These are phyloP conservation scores for Yamadazyma sp. DNA, from an alignment of 1,139 yeast species.

Conservation along the genomic window DNA sequence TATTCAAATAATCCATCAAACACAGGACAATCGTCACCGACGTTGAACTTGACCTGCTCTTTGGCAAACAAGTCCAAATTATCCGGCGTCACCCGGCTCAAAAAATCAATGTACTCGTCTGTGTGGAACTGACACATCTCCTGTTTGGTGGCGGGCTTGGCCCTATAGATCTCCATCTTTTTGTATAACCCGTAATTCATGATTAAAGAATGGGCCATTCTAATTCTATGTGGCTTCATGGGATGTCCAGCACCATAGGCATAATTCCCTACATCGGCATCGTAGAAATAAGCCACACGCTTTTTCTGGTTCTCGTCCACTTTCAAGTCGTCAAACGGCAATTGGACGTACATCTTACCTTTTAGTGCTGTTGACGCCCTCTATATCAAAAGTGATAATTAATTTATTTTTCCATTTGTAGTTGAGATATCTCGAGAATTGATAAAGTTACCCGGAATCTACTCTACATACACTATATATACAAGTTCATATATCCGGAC, in stretches of 20 bases:
- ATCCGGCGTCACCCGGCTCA: conserved; percentile 92
- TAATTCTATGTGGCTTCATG: conserved; percentile 96
- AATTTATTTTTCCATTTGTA: background rate
- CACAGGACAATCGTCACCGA: conserved; percentile 97
- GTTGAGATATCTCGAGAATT: background rate
- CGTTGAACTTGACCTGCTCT: conserved; percentile 92
- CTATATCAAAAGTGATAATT: background rate
- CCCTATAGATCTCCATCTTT: conserved; percentile 95
- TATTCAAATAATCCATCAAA: conserved; percentile 94
- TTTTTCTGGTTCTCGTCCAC: conserved; percentile 43
- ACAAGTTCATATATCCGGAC: too few relatives aligned
- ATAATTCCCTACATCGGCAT: conserved; percentile 91
- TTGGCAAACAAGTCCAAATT: conserved; percentile 87
- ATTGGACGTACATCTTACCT: conserved; percentile 36
- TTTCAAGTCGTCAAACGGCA: conserved; percentile 48
- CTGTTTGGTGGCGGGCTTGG: conserved; percentile 97
- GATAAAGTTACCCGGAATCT: conserved; percentile 3
- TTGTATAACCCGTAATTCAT: conserved; percentile 97
- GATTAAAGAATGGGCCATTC: conserved; percentile 96
- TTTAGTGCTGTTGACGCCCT: background rate
- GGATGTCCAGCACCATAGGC: conserved; percentile 99
- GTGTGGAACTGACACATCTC: conserved; percentile 99
- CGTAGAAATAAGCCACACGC: conserved; percentile 49
- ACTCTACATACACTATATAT: too few relatives aligned
- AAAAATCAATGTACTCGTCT: conserved; percentile 92